Base-by-base conservation (phyloP, 164 flowering plant genomes). In the Hamamelis virginiana region DNA sequence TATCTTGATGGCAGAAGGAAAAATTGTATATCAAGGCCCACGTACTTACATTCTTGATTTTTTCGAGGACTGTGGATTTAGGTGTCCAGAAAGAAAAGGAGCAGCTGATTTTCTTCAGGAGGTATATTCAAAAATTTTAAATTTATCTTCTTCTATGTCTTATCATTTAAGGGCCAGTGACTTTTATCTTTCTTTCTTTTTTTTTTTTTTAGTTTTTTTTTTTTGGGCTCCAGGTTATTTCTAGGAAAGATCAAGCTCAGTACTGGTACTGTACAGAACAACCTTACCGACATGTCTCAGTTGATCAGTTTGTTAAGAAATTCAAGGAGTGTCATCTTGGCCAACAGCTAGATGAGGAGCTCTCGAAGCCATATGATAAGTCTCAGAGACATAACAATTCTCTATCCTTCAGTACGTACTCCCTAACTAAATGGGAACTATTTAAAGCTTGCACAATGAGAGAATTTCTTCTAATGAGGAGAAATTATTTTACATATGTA, bases 101-200 rank as follows among this genome's bases (percentile, higher is more conserved):
- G 78, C 63, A 47, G 94, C 91, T 12, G 91, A 89, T 72, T 89
- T 87, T 71, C 86, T 87, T 19, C 89, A 86, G 48, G 89, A 87
- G 85, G 91, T 89, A 33, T 33, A 18, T n/a, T 15, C 18, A 9
- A 51, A 10, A 48, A 0, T 6, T 14, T 47, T 52, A 21, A 0
- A 9, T 38, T 48, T 70, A 21, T 19, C 9, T n/a, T n/a, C n/a
- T n/a, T n/a, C n/a, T n/a, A n/a, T n/a, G n/a, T n/a, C n/a, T n/a
- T n/a, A n/a, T n/a, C n/a, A n/a, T n/a, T n/a, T n/a, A n/a, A n/a
- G n/a, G n/a, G n/a, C n/a, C n/a, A n/a, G n/a, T n/a, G n/a, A n/a
- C n/a, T n/a, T n/a, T n/a, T n/a, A n/a, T n/a, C n/a, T n/a, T n/a
- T n/a, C n/a, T n/a, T n/a, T n/a, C n/a, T n/a, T n/a, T n/a, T n/a